Base-by-base conservation (phyloP, 768 basidiomycete species). In the Cubamyces lactineus region DNA sequence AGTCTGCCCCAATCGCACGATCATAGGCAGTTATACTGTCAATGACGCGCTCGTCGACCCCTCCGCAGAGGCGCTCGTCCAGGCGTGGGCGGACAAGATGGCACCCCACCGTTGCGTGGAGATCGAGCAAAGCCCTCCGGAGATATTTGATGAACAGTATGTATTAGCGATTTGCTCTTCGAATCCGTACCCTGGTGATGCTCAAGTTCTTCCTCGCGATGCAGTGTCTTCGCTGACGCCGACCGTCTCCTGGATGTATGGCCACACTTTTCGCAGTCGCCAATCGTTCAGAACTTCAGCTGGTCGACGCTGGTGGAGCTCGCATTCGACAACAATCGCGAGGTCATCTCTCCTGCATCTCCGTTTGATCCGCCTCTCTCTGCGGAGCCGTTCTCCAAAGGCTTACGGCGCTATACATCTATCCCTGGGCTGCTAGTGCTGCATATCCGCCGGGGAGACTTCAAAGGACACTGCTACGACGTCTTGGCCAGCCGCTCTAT, bases 231-330 rank as follows among this genome's bases (percentile, higher is more conserved):
- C 47, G 80, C 79, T 19, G 61, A 59, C 16, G 72, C 75, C 0
- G 57, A 69, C 3, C 74, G 78, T 11, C 70, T 85, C 6, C 76
- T 84, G 13, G 76, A 77, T 40, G 61, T 83, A 21, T 79, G 78
- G 78, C 82, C 86, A 0, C 76, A 81, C 6, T 71, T 88, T 8
- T 79, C 76, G 8, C 67, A 67, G 28, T 82, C 82, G 13, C 80
- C 82, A 8, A 67, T 81, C 40, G 63, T 83, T 11, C 73, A 69
- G 6, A 66, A 80, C 28, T 87, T 84, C 69, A 75, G 77, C 19
- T 88, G 86, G 86, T 89, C 89, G 0, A 77, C 85, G 0, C 79
- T 89, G 6, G 75, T 89, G 57, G 73, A 83, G 48, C 69, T 70
- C n/a, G 79, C 79, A 0, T 85, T 83, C 67, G 67, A 75, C 21